These are phyloP conservation scores for Colletotrichum tofieldiae DNA, from an alignment of 2,329 filamentous ascomycete species.

Conservation along the genomic window DNA sequence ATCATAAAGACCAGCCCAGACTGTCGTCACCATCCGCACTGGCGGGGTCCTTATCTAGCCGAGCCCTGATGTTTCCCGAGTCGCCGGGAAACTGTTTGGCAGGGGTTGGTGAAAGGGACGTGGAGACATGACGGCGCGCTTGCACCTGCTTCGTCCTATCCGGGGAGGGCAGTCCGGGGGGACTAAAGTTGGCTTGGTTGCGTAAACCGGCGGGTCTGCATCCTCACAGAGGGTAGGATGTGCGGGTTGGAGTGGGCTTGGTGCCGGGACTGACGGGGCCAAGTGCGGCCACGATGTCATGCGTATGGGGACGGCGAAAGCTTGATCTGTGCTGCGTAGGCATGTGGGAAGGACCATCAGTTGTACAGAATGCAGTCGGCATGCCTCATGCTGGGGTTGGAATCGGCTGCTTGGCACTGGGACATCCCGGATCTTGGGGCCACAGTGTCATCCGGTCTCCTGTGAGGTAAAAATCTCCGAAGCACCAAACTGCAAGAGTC, in stretches of 20 bases:
- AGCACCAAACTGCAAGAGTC: slow-evolving; percentile 12
- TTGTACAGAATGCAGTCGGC: neutral
- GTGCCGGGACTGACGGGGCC: slow-evolving; percentile 32
- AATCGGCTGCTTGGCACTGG: neutral
- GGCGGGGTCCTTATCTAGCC: slow-evolving; percentile 33
- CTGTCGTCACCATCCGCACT: slow-evolving; percentile 27
- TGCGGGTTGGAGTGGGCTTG: slow-evolving; percentile 17
- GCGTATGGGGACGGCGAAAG: slow-evolving; percentile 32
- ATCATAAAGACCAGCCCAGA: slow-evolving; percentile 9
- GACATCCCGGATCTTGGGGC: slow-evolving; percentile 8
- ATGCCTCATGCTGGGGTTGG: neutral
- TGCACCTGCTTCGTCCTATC: slow-evolving; percentile 24
- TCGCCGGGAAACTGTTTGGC: slow-evolving; percentile 21
- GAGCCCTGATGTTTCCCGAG: slow-evolving; percentile 20
- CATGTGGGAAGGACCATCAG: neutral
- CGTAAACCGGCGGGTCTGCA: slow-evolving; percentile 23
- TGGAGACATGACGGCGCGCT: slow-evolving; percentile 21
- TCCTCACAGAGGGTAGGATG: slow-evolving; percentile 6
- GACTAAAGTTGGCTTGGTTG: slow-evolving; percentile 22
- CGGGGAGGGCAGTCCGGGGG: slow-evolving; percentile 10
- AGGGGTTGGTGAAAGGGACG: slow-evolving; percentile 13
- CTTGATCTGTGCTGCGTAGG: slow-evolving; percentile 22
- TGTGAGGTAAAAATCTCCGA: neutral
- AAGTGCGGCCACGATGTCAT: slow-evolving; percentile 39
- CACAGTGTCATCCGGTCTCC: neutral